phyloP scores from a whole-genome alignment of 129 eudicot genomes.

The Flaveria robusta region DNA sequence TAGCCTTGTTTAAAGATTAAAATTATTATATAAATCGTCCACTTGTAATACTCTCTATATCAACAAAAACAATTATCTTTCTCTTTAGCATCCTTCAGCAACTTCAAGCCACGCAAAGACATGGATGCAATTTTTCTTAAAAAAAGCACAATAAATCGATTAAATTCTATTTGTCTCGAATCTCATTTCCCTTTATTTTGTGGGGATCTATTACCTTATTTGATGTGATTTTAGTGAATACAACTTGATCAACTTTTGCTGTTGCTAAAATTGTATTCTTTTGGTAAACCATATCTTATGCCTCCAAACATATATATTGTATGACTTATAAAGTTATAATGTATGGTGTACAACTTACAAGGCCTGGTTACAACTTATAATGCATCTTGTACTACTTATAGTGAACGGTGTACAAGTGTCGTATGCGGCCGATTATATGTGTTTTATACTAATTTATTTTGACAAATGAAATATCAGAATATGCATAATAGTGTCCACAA shows the following conservation, averaged over 20 bases:
- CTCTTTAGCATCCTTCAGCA: neutral
- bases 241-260: slow-evolving; percentile 23
- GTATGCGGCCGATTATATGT: neutral
- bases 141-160: neutral
- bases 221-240: slow-evolving; percentile 12
- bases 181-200: slow-evolving; percentile 3
- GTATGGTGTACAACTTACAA: slow-evolving; percentile 8
- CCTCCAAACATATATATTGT: neutral
- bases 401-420: neutral
- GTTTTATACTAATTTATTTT: neutral
- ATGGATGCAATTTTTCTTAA: neutral
- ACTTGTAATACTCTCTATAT: neutral
- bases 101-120: slow-evolving; percentile 8
- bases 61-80: neutral
- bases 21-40: neutral
- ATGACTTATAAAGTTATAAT: neutral
- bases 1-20: neutral
- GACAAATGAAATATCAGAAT: neutral
- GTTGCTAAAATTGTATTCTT: slow-evolving; percentile 23
- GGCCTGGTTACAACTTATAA: too few species aligned
- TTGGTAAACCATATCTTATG: slow-evolving; percentile 12
- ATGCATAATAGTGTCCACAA: neutral
- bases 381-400: too few species aligned
- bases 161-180: slow-evolving; percentile 24
- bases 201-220: neutral